Conservation (phyloP, 2,329 filamentous ascomycete species). For the Fusarium sp. region DNA sequence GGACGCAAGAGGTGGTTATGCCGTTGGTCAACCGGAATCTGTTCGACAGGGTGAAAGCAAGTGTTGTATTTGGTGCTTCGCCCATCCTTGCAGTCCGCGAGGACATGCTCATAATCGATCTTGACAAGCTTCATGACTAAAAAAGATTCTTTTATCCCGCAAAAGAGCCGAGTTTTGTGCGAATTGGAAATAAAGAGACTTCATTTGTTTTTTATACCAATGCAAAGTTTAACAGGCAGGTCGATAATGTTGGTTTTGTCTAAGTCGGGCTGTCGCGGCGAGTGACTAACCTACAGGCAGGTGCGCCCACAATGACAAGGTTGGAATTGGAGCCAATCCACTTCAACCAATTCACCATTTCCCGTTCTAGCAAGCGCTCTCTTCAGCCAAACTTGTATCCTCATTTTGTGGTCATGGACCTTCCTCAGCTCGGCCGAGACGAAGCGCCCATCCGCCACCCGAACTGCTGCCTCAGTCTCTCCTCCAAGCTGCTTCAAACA, state of each 20-base stretch:
- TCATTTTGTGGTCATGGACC: constrained; percentile 28
- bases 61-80: constrained; percentile 25
- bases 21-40: neutral
- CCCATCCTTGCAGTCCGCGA: constrained; percentile 16
- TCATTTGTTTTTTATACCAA: no score
- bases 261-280: no score
- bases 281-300: no score
- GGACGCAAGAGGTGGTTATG: constrained; percentile 1
- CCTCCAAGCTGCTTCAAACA: constrained; percentile 40
- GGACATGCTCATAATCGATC: constrained; percentile 7
- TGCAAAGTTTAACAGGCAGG: no score
- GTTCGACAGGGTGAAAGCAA: constrained; percentile 13
- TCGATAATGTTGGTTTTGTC: no score
- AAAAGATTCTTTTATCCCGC: no score
- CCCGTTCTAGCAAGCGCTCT: no score
- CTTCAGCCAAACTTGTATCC: neutral
- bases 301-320: no score
- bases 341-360: neutral
- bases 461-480: constrained; percentile 52
- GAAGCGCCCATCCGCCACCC: constrained; percentile 42
- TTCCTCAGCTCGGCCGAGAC: constrained; percentile 27
- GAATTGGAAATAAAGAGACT: no score
- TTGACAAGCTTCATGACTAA: neutral
- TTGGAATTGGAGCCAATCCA: neutral
- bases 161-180: no score